Percentiles rank a stretch among this genome's conserved stretches.
These are phyloP conservation scores for Barnettozyma sucrosica DNA, from an alignment of 805 yeast species.

Conservation along the genomic window DNA sequence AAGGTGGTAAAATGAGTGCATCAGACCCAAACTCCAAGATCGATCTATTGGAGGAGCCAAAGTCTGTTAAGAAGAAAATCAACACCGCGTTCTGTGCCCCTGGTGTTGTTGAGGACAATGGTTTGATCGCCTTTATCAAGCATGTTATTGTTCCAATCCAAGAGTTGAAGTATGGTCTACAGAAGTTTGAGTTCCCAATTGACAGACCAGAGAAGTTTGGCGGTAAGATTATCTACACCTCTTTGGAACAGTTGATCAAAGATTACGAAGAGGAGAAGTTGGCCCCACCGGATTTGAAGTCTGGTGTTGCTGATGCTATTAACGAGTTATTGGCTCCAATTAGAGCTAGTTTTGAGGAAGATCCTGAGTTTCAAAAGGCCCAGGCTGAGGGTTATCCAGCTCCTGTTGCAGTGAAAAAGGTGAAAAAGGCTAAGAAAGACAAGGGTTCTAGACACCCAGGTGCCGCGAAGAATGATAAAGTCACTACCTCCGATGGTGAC, in stretches of 20 bases:
- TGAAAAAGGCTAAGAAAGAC: conserved; percentile 73
- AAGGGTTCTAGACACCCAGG: conserved; percentile 93
- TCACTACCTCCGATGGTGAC: conserved; percentile 26
- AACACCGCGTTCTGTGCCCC: conserved; percentile 93
- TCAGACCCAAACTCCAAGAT: conserved; percentile 98
- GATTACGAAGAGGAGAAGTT: conserved; percentile 72
- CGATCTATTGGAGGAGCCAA: conserved; percentile 87
- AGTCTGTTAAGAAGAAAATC: conserved; percentile 82
- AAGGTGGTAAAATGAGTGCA: conserved; percentile 98
- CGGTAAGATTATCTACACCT: conserved; percentile 73
- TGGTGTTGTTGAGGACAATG: conserved; percentile 87
- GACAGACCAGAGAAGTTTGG: conserved; percentile 97
- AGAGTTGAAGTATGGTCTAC: conserved; percentile 59
- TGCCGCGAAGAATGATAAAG: conserved; percentile 28
- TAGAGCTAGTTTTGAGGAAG: conserved; percentile 56
- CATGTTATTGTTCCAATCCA: conserved; percentile 82
- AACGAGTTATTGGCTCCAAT: conserved; percentile 80
- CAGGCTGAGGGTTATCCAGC: conserved; percentile 81
- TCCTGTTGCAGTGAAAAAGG: conserved; percentile 54
- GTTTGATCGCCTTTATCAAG: conserved; percentile 80
- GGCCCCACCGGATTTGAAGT: conserved; percentile 89
- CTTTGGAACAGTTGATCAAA: conserved; percentile 61
- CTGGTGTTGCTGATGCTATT: conserved; percentile 85
- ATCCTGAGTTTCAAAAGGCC: conserved; percentile 70
- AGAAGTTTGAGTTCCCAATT: conserved; percentile 60